These are phyloP conservation scores for Dendrothele bispora DNA, from an alignment of 768 basidiomycete species.

Conservation along the genomic window DNA sequence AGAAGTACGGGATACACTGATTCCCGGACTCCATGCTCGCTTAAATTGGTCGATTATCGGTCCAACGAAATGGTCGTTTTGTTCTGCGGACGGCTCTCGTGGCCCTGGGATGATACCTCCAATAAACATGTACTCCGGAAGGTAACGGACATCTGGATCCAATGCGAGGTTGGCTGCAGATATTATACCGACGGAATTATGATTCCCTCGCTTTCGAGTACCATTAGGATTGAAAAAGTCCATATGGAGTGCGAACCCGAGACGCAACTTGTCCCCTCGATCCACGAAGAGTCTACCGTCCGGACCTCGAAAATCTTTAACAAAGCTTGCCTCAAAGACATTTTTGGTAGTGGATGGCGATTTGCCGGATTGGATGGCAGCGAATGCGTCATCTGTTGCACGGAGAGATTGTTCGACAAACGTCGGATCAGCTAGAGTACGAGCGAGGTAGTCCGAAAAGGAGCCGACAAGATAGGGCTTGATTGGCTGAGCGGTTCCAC, in stretches of 20 bases:
- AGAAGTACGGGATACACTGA: conserved; percentile 22
- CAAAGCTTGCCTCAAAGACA: conserved; percentile 24
- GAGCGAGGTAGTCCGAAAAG: conserved; percentile 20
- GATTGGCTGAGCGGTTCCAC: conserved; percentile 4
- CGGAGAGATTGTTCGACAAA: conserved; percentile 13
- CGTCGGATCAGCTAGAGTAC: conserved; percentile 13
- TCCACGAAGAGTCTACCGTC: conserved; percentile 17
- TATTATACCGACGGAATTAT: conserved; percentile 28
- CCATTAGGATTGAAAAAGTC: conserved; percentile 35
- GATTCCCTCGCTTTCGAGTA: conserved; percentile 18
- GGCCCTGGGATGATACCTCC: conserved; percentile 37
- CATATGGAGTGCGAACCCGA: conserved; percentile 24
- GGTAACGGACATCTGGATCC: too few relatives aligned
- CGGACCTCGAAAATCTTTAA: conserved; percentile 25
- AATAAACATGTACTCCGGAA: conserved; percentile 36
- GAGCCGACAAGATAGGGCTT: conserved; percentile 13
- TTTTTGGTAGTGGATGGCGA: conserved; percentile 7
- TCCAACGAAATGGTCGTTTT: conserved; percentile 34
- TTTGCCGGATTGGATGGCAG: not conserved
- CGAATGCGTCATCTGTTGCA: conserved; percentile 14
- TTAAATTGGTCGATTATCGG: conserved; percentile 34
- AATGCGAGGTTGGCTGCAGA: too few relatives aligned
- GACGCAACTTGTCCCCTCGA: conserved; percentile 11
- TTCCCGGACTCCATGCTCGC: conserved; percentile 25
- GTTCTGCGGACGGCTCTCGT: conserved; percentile 22